Evolutionary conservation across 2,329 filamentous ascomycete species (phyloP).

Genomic region (Tolypocladium cylindrosporum): DNA sequence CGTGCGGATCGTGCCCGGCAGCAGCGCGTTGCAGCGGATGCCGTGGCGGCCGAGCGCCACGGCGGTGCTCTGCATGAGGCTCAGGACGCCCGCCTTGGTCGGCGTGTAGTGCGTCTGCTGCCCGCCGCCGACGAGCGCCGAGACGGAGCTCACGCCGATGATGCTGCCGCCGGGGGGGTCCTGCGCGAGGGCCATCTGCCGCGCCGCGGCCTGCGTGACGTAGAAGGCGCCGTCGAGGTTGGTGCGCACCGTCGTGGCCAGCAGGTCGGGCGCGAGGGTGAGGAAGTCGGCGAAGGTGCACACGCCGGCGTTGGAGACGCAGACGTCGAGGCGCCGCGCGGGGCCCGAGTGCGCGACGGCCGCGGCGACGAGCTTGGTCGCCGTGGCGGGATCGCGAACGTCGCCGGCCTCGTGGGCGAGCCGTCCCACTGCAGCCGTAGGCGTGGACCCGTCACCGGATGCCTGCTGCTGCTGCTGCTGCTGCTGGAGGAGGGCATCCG

Average conservation of each 20-base stretch:
- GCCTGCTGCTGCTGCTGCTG: too few species aligned
- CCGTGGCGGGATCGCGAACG: slow-evolving; percentile 65
- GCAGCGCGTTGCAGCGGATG: slow-evolving; percentile 73
- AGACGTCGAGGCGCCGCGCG: slow-evolving; percentile 54
- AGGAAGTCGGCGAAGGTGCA: slow-evolving; percentile 85
- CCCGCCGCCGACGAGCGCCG: slow-evolving; percentile 67
- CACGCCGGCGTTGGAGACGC: slow-evolving; percentile 81
- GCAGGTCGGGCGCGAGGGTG: slow-evolving; percentile 59
- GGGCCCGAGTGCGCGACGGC: slow-evolving; percentile 52
- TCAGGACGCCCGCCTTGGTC: slow-evolving; percentile 74
- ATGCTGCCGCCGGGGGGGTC: slow-evolving; percentile 65
- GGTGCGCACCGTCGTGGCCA: slow-evolving; percentile 61
- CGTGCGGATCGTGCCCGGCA: slow-evolving; percentile 76
- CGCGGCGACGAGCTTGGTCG: slow-evolving; percentile 53
- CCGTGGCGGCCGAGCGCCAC: slow-evolving; percentile 66
- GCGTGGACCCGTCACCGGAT: not conserved
- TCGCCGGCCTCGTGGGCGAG: slow-evolving; percentile 67
- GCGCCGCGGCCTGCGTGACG: slow-evolving; percentile 72
- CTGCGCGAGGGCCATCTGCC: slow-evolving; percentile 62
- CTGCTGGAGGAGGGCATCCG: slow-evolving; percentile 26
- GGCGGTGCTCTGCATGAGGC: slow-evolving; percentile 74
- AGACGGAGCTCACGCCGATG: slow-evolving; percentile 65
- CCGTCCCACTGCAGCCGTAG: slow-evolving; percentile 26
- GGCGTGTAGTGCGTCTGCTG: slow-evolving; percentile 79
- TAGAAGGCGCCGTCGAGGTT: slow-evolving; percentile 89